Base-by-base conservation (phyloP, 2,329 filamentous ascomycete genomes). In the Fusarium sororula region DNA sequence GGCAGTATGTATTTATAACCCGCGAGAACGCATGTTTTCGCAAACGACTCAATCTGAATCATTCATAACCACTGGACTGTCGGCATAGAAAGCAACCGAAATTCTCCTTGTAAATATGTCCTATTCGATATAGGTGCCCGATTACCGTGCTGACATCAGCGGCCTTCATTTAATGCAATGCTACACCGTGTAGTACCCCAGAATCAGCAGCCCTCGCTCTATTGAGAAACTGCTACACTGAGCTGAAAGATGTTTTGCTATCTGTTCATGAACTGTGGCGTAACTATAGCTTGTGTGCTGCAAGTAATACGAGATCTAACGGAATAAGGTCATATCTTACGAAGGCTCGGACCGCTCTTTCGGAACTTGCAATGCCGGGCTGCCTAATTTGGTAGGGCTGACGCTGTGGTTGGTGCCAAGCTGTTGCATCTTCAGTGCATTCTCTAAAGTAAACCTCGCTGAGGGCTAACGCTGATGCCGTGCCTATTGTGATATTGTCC, bases 1-100 rank as follows among this genome's bases (percentile, higher is more conserved):
- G 4, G 11, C 4, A n/a, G 2, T 6, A 11, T 12, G 22, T 38
- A 30, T 24, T 58, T 58, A 58, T 50, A 38, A 15, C 8, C 3
- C 7, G 3, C 4, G 4, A 12, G 24, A 26, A 22, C 14, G 6
- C 1, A 18, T 26, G 2, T 7, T 50, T 37, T 28, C 7, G 2
- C 8, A 20, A n/a, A 37, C 3, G 4, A 26, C 24, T 26, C 24
- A 26, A 26, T 26, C 24, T 26, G 24, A 26, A 26, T 26, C 5
- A 26, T 26, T 26, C 24, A 26, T 26, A 26, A 26, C 24, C 24
- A 26, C 24, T 48, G 1, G 39, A 14, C 28, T 10, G 14, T 13
- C n/a, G 14, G 30, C 2, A 13, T 1, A 13, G 28, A 22, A 37
- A 12, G 13, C 9, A 2, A 28, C 7, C 9, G 5, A 8, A 8